phyloP scores from a whole-genome alignment of 371 early-diverging fungal species.

The Paraphysoderma sedebokerense region DNA sequence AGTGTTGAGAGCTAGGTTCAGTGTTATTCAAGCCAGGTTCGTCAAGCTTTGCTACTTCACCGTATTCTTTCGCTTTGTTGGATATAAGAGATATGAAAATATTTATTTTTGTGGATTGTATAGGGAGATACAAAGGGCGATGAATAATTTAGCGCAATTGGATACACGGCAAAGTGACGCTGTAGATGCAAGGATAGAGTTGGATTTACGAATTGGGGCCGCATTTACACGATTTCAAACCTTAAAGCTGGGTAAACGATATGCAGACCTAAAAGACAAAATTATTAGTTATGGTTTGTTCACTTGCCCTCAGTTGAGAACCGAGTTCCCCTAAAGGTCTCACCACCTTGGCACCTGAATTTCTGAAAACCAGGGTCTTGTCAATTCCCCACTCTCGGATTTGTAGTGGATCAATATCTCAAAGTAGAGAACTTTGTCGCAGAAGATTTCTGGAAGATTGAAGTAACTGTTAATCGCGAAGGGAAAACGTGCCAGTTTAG shows the following conservation, averaged over 20 bases:
- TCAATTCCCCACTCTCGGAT: conserved; percentile 98
- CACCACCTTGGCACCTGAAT: too few species aligned
- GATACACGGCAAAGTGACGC: conserved; percentile 69
- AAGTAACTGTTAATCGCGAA: conserved; percentile 30
- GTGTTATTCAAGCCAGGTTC: conserved; percentile 41
- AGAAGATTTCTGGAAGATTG: conserved; percentile 86
- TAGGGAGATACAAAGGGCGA: conserved; percentile 67
- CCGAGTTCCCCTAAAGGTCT: too few species aligned
- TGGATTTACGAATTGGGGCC: conserved; percentile 96
- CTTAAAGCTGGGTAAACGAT: conserved; percentile 29
- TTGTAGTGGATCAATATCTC: conserved; percentile 88
- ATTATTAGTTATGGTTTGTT: conserved; percentile 75
- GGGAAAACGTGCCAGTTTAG: conserved; percentile 28
- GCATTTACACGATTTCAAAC: conserved; percentile 96
- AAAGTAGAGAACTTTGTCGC: conserved; percentile 64
- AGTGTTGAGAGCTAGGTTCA: conserved; percentile 63
- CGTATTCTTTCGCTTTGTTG: too few species aligned
- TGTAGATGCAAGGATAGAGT: conserved; percentile 77
- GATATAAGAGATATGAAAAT: too few species aligned
- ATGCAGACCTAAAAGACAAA: conserved; percentile 27
- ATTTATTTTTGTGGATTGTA: not conserved
- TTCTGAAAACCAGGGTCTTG: conserved; percentile 57
- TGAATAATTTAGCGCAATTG: conserved; percentile 45
- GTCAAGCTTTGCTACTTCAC: too few species aligned
- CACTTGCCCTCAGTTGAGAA: too few species aligned